Percentiles rank a stretch among this genome's conserved stretches.
These are phyloP conservation scores for Moesziomyces aphidis DNA, from an alignment of 1,284 basidiomycete genomes.

Conservation along the genomic window DNA sequence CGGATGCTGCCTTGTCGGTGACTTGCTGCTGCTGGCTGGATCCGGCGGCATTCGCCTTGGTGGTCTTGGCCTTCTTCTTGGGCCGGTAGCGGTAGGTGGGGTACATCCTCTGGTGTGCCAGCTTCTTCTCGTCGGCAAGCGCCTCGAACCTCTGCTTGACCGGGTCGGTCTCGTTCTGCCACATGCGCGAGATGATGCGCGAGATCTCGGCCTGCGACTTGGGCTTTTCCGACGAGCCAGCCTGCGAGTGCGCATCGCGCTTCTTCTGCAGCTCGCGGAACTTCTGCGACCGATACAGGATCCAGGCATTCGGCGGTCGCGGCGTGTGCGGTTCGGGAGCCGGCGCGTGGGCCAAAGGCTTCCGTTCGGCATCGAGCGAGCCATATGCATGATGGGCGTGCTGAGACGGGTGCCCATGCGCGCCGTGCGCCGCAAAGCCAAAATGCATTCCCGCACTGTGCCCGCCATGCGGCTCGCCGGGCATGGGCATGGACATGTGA, in stretches of 20 bases:
- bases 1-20: background rate
- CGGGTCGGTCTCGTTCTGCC: conserved; percentile 74
- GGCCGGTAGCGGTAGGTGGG: conserved; percentile 47
- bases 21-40: background rate
- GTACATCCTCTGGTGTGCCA: conserved; percentile 68
- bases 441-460: conserved; percentile 11
- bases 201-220: conserved; percentile 80
- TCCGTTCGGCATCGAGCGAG: conserved; percentile 9
- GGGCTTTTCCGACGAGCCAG: conserved; percentile 68
- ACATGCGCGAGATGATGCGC: conserved; percentile 76
- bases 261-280: conserved; percentile 70
- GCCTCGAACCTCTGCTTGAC: conserved; percentile 77
- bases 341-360: conserved; percentile 2
- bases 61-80: conserved; percentile 31
- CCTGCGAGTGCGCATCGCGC: conserved; percentile 66
- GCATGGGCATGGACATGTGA: conserved; percentile 15
- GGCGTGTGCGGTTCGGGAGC: conserved; percentile 70
- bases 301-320: conserved; percentile 90
- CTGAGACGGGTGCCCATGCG: conserved; percentile 9
- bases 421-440: conserved; percentile 1
- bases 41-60: conserved; percentile 10
- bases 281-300: conserved; percentile 83
- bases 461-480: conserved; percentile 8
- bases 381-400: conserved; percentile 6
- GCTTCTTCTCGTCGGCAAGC: conserved; percentile 77